Base-by-base conservation (phyloP, 1,139 yeast genomes). In the Saccharomyces hybrid region DNA sequence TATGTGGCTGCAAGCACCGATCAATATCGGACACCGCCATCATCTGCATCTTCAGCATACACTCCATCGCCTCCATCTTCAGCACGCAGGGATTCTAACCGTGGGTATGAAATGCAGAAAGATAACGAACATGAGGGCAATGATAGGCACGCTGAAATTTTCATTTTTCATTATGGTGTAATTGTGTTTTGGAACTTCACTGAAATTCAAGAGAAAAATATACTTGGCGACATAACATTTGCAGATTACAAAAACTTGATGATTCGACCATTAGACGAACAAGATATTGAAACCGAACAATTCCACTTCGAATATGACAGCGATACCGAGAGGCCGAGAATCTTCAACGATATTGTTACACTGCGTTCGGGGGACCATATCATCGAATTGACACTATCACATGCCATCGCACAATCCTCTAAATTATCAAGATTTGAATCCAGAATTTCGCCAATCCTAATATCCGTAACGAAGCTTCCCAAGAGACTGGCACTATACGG, bases 101-200 rank as follows among this genome's bases (percentile, higher is more conserved):
- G 42, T 7, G 42, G 4, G 1, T 34, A 34, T 1, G 42, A 38
- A 38, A 7, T 38, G 21, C 42, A 9, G 8, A 38, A 9, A 9
- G 42, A 38, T 21, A 38, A 38, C 5, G 42, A 16, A 1, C 42
- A 38, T 16, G 42, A 38, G 11, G 59, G 56, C 24, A 61, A 59
- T 21, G 60, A 83, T 16, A 86, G 84, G 60, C 96, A 88, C 69
- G 97, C 96, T 0, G 98, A 93, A 66, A 79, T 93, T 78, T 93
- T 93, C 66, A 81, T 93, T 5, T 84, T 93, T 68, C 84, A 83
- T 54, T 93, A 93, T 67, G 99, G 99, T 14, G 96, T 93, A 24
- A 89, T 93, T 19, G 98, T 93, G 14, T 91, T 93, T 66, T 93
- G 99, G 99, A 93, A 93, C 68, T 90, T 93, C 63, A 84, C 95